Evolutionary conservation across 73 alveolate species (phyloP).

Genomic region (Paramecium pentaurelia): DNA sequence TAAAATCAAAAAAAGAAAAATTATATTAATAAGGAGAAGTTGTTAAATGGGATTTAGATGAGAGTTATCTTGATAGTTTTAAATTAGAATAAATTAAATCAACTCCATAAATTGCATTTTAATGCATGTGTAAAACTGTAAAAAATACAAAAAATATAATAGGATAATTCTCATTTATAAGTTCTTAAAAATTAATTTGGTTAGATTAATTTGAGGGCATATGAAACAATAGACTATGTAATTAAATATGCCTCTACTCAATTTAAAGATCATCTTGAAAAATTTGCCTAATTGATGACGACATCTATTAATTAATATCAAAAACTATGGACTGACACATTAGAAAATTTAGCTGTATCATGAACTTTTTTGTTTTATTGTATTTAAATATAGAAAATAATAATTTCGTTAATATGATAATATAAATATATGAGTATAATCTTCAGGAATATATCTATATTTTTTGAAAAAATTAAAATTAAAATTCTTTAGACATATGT

Average conservation of each 20-base stretch:
- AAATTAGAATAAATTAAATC: neutral
- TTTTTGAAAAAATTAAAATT: no score
- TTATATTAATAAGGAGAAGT: neutral
- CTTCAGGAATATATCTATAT: no score
- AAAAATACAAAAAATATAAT: neutral
- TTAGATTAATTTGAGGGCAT: neutral
- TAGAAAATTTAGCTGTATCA: neutral
- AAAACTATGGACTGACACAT: neutral
- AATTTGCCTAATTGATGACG: neutral
- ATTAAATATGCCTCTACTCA: neutral
- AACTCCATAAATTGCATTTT: neutral
- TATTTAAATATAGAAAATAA: neutral
- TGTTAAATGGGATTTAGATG: constrained; percentile 3
- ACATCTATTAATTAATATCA: neutral
- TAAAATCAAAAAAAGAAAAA: neutral
- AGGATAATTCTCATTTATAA: neutral
- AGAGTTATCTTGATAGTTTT: neutral
- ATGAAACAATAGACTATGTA: neutral
- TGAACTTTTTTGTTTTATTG: neutral
- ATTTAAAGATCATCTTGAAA: neutral
- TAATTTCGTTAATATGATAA: no score
- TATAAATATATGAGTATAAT: neutral
- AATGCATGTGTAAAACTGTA: neutral
- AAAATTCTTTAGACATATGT: no score
- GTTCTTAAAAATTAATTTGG: neutral